phyloP scores from a whole-genome alignment of 1,139 yeast genomes.

The Oligophagozyma castellii region DNA sequence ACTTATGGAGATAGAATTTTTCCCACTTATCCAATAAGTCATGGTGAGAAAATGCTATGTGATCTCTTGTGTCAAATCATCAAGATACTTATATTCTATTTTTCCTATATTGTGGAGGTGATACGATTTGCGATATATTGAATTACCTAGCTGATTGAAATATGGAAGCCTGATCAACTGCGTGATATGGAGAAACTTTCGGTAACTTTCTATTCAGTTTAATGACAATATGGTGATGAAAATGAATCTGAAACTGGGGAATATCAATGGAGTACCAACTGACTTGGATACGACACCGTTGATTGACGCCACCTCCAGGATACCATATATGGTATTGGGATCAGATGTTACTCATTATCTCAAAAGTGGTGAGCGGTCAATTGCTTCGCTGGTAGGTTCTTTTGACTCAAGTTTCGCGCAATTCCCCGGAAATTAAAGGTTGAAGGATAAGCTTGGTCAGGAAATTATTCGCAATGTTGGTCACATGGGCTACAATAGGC shows the following conservation, averaged over 20 bases:
- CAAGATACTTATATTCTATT: neutral
- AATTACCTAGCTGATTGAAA: conserved; percentile 10
- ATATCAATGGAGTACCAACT: conserved; percentile 10
- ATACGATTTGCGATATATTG: neutral
- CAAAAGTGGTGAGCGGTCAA: conserved; percentile 12
- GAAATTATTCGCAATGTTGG: conserved; percentile 12
- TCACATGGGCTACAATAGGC: conserved; percentile 3
- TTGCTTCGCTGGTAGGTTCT: conserved; percentile 13
- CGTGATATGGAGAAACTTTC: conserved; percentile 12
- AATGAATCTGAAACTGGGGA: conserved; percentile 13
- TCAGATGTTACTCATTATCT: conserved; percentile 17
- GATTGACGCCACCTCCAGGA: conserved; percentile 8
- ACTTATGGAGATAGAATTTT: too few relatives aligned
- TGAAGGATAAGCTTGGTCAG: conserved; percentile 12
- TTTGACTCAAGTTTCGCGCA: conserved; percentile 11
- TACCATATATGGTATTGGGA: conserved; percentile 12
- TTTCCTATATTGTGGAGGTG: neutral
- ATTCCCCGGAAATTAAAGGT: conserved; percentile 12
- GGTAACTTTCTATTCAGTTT: conserved; percentile 9
- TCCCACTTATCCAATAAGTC: too few relatives aligned
- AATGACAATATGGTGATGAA: conserved; percentile 13
- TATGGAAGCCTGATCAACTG: conserved; percentile 12
- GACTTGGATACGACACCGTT: conserved; percentile 5
- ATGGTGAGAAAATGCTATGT: too few relatives aligned
- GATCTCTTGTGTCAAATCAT: too few relatives aligned